Conservation (phyloP, 345 rosid genomes). For the Excoecaria cochinchinensis region DNA sequence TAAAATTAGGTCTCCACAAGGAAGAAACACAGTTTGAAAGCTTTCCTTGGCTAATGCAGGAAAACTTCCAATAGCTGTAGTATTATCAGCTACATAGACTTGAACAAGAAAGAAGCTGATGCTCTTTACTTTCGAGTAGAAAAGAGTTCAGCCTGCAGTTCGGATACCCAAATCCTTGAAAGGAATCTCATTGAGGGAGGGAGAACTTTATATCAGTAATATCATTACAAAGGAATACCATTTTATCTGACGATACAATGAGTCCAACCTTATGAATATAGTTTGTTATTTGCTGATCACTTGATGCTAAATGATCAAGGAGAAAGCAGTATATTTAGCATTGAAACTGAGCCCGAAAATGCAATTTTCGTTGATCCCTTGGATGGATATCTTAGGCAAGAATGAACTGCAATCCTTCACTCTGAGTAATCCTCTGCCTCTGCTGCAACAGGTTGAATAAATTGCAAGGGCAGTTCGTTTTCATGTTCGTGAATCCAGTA, state of each 20-base stretch:
- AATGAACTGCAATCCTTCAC: constrained; percentile 62
- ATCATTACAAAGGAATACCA: constrained; percentile 72
- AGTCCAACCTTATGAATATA: neutral
- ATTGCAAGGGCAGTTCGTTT: constrained; percentile 71
- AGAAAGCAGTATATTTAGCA: constrained; percentile 69
- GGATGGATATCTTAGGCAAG: constrained; percentile 69
- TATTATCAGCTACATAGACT: constrained; percentile 64
- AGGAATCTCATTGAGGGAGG: constrained; percentile 60
- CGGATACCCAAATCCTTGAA: constrained; percentile 59
- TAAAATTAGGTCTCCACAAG: neutral
- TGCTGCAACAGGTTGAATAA: constrained; percentile 57
- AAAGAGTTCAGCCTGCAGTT: constrained; percentile 72
- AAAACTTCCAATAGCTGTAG: constrained; percentile 73
- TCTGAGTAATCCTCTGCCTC: constrained; percentile 55
- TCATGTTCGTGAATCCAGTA: too few species aligned
- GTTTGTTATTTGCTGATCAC: neutral
- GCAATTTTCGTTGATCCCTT: constrained; percentile 49
- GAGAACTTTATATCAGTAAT: constrained; percentile 60
- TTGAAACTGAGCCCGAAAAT: constrained; percentile 72
- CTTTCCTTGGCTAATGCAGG: constrained; percentile 45
- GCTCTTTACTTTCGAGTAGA: constrained; percentile 69
- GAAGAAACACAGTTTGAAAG: neutral
- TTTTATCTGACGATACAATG: constrained; percentile 74
- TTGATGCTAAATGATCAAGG: constrained; percentile 41
- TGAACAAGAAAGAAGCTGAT: constrained; percentile 50